Evolutionary conservation across 23 red algal genomes (phyloP), one percentile per base, ranked within the genome.

Genomic region (Chondrus crispus): DNA sequence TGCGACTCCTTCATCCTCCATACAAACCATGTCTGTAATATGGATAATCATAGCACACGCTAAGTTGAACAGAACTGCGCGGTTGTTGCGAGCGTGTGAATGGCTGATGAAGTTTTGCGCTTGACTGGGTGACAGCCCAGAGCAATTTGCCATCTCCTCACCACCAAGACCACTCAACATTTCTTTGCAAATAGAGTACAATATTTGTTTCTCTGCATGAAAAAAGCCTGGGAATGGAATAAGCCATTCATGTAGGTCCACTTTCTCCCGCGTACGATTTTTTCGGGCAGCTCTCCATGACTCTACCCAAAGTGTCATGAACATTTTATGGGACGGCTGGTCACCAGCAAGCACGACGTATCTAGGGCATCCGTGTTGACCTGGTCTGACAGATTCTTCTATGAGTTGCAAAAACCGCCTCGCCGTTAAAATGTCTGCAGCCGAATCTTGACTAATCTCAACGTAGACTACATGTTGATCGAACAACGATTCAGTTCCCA

Each of bases 391-490:
- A 4, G 36, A 41, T n/a, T 35, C 12, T 18, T 74, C 48, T 6
- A 74, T 39, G 32, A 40, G 69, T 35, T 37, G 39, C 10, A 74
- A 8, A 37, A 46, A 46, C 48, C 7, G 4, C 43, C 48, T 37
- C 22, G 48, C 12, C 22, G 24, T 74, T 5, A 74, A 44, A 6
- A 74, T 74, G 32, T 74, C 69, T 8, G 69, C 32, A 16, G 13
- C 69, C 20, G 39, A 46, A 5, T 33, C 36, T 74, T 44, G 10
- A 7, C 13, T 39, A 7, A 74, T 43, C 13, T 74, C 69, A 35
- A 74, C 69, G 69, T 46, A 74, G 39, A 74, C 13, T 16, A 74
- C 37, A 12, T 74, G n/a, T n/a, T 74, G 69, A n/a, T 74, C 69
- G 5, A 7, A 40, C 36, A 74, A 40, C n/a, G 12, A 35, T 5